phyloP scores from a whole-genome alignment of 2,329 filamentous ascomycete genomes.

The Aspergillus costaricaensis region DNA sequence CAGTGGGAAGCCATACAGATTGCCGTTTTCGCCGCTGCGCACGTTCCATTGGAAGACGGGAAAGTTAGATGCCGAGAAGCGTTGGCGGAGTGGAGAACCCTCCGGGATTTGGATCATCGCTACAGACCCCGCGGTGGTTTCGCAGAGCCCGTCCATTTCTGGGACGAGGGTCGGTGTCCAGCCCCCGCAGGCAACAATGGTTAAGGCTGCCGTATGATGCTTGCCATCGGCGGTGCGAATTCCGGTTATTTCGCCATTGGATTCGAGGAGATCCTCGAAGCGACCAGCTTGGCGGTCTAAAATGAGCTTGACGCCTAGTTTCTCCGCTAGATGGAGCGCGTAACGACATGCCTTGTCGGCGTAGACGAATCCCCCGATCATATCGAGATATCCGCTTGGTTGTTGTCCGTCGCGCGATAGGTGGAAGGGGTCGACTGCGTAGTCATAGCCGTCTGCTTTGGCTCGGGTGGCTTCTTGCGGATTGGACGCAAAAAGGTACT shows the following conservation, averaged over 20 bases:
- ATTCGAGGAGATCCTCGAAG: conserved; percentile 10
- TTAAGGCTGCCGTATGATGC: conserved; percentile 35
- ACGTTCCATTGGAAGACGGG: conserved; percentile 48
- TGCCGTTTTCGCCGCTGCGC: conserved; percentile 41
- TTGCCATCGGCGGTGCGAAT: conserved; percentile 44
- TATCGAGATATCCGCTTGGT: conserved; percentile 48
- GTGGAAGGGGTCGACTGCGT: conserved; percentile 43
- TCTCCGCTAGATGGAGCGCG: conserved; percentile 47
- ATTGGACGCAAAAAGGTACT: conserved; percentile 37
- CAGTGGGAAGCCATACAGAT: conserved; percentile 53
- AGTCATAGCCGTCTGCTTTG: conserved; percentile 28
- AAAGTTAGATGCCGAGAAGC: conserved; percentile 48
- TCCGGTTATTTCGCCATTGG: conserved; percentile 32
- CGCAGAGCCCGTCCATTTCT: conserved; percentile 45
- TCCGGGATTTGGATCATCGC: conserved; percentile 48
- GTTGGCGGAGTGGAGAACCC: conserved; percentile 40
- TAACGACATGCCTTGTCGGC: conserved; percentile 52
- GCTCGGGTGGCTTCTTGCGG: conserved; percentile 31
- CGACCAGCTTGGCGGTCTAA: conserved; percentile 33
- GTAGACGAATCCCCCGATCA: conserved; percentile 48
- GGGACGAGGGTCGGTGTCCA: conserved; percentile 50
- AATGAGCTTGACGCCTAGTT: conserved; percentile 47
- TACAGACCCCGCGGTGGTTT: conserved; percentile 53
- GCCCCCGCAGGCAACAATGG: conserved; percentile 47
- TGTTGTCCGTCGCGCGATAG: conserved; percentile 25